Base-by-base conservation (phyloP, 2,329 filamentous ascomycete species). In the Colletotrichum sp. region DNA sequence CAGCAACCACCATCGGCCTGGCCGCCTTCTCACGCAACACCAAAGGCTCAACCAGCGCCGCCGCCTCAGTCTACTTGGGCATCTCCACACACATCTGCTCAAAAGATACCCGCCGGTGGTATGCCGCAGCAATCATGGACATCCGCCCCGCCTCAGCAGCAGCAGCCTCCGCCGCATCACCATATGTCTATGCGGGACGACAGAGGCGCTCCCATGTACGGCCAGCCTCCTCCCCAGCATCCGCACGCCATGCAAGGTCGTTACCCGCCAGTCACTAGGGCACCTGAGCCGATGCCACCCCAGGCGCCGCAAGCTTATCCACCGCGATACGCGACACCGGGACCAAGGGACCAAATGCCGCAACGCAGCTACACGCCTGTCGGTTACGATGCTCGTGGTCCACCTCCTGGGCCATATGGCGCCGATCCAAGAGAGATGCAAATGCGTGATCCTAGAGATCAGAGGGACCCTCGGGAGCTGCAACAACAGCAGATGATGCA, bases 361-460 rank as follows among this genome's bases (percentile, higher is more conserved):
- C 82, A 82, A 2, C 85, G 88, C 24, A 88, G 86, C 78, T 89
- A 87, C 78, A 89, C 88, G 2, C 87, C 88, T 5, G 85, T 83
- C 13, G 78, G 79, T 3, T 89, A 88, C 70, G 87, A 89, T 32
- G 77, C 73, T 8, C 83, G 87, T 18, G 85, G 83, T 8, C 84
- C 82, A 1, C 87, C 87, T 67, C 83, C 83, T 13, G 82, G 82
- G 9, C 80, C 81, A 10, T 81, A 82, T 4, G 82, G 80, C n/a
- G 81, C 82, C 61, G 84, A 85, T 72, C 82, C 81, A 6, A 75
- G 83, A 67, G 83, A 84, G 4, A 77, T 83, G 78, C 83, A 84
- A 48, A 79, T 82, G 76, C 82, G 85, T 36, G 82, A 86, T 18
- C 78, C 83, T 16, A 81, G 84, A 60, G 85, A 87, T 71, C 84